Conservation (phyloP, 1,139 yeast species). For the Blastobotrys indianensis region DNA sequence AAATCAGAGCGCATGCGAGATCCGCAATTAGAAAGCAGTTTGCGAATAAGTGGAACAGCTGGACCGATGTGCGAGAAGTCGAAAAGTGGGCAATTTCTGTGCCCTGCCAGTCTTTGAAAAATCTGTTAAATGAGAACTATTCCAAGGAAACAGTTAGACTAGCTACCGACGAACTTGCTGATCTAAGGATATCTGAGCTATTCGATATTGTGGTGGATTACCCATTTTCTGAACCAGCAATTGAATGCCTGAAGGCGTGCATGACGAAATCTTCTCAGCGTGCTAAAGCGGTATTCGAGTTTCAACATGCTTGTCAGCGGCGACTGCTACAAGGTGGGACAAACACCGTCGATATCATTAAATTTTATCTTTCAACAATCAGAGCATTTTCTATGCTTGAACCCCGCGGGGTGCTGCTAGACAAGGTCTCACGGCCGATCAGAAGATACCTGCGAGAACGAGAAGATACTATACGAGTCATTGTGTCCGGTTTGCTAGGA, state of each 20-base stretch:
- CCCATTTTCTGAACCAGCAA: conserved; percentile 55
- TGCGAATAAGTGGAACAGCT: conserved; percentile 6
- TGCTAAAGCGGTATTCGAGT: conserved; percentile 48
- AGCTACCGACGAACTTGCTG: conserved; percentile 20
- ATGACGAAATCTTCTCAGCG: conserved; percentile 37
- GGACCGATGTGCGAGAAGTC: not conserved
- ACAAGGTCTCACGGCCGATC: conserved; percentile 70
- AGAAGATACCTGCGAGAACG: conserved; percentile 61
- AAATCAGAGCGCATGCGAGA: no score
- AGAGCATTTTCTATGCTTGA: conserved; percentile 71
- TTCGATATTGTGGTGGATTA: conserved; percentile 55
- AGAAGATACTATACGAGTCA: conserved; percentile 61
- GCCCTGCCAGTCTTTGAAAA: conserved; percentile 1
- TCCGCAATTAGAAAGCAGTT: no score
- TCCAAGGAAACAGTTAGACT: conserved; percentile 11
- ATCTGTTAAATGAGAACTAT: conserved; percentile 2
- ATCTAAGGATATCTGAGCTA: conserved; percentile 52
- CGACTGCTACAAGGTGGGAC: conserved; percentile 74
- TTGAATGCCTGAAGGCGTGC: conserved; percentile 52
- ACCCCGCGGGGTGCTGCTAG: conserved; percentile 78
- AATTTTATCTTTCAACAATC: conserved; percentile 66
- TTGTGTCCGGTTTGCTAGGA: conserved; percentile 68
- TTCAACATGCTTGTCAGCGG: conserved; percentile 46
- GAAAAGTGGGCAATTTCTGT: conserved; percentile 10
- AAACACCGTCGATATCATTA: conserved; percentile 68